Evolutionary conservation across 1,284 basidiomycete species (phyloP), one percentile per base, ranked within the genome.

Genomic region (Tilletia horrida): DNA sequence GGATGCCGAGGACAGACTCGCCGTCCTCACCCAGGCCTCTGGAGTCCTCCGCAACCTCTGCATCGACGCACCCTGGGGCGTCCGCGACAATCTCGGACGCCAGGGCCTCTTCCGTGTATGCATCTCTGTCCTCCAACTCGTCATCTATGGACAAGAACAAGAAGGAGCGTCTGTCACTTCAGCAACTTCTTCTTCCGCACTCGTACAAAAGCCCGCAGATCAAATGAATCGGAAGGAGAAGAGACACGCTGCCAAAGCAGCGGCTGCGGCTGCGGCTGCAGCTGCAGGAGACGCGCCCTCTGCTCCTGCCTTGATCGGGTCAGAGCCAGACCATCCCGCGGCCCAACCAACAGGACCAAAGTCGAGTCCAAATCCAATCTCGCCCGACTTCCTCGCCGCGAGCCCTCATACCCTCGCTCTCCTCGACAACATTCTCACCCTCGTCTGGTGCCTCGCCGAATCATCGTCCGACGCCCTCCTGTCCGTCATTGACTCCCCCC

Each of bases 141-240:
- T 63, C 67, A 1, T 68, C 69, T 14, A 69, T 62, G 4, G 64
- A 23, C 63, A 67, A 65, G 27, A 44, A 18, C 67, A 64, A 27
- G 23, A 59, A 23, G 67, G 64, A 29, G 62, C 55, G n/a, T 48
- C 70, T 7, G 55, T 42, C 3, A 68, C 63, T 6, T 62, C 68
- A 61, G 44, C 29, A 42, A 57, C 73, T 70, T n/a, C 62, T 69
- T 2, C 71, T 71, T 27, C 63, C 0, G 65, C 70, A 4, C 66
- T 74, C 2, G 66, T 75, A 13, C 62, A 73, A 18, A 80, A 78
- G 67, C 73, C 77, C 13, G 63, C 74, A 62, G 80, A 78, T 21
- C 66, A 80, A 66, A 77, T 81, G 77, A 81, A 81, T 70, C 74
- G 76, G 50, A 81, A 81, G 71, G 76, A 81, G 64, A 76, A 72